Base-by-base conservation (phyloP, 2,329 filamentous ascomycete genomes). In the Penicillium sclerotiorum region DNA sequence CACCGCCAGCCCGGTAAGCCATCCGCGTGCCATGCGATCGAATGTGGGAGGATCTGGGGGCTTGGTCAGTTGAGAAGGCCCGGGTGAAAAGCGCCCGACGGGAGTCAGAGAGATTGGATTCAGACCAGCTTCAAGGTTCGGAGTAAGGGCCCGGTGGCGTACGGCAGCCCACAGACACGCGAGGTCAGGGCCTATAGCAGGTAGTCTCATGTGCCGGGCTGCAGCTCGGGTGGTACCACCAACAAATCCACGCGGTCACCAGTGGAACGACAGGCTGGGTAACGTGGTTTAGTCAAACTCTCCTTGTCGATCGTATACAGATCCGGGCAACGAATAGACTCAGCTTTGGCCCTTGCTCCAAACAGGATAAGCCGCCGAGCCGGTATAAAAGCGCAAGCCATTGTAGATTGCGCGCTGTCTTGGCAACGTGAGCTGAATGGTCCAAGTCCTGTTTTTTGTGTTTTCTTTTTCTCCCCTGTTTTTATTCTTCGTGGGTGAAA, bases 271-370 rank as follows among this genome's bases (percentile, higher is more conserved):
- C 23, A 43, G 47, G 47, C 43, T 44, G 43, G 47, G 33, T 18
- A 36, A 39, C 11, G n/a, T 37, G 47, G 35, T 25, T 22, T 43
- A 21, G 30, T 30, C 20, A 37, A 40, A 35, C 33, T 44, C 23
- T 50, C 17, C 30, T 25, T 20, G 50, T 45, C 37, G 50, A 56
- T 56, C 53, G 8, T 49, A 44, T 47, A 50, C 53, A 39, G 12
- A 53, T 53, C n/a, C 33, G 36, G 43, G 22, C 28, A 15, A 20
- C 23, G 22, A 37, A 17, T 30, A 23, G 17, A 36, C 43, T n/a
- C 4, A 36, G 21, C 9, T 23, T 30, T 36, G 12, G 35, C 17
- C 8, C 20, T 20, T 20, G 25, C 25, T 28, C 43, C 23, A 28
- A 22, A 23, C 11, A 6, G 4, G 23, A 38, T 15, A 32, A 39